Percentiles rank a stretch among this genome's conserved stretches.
Evolutionary conservation across 495 filamentous ascomycete genomes (phyloP).

Genomic region (Penicillium arizonense): DNA sequence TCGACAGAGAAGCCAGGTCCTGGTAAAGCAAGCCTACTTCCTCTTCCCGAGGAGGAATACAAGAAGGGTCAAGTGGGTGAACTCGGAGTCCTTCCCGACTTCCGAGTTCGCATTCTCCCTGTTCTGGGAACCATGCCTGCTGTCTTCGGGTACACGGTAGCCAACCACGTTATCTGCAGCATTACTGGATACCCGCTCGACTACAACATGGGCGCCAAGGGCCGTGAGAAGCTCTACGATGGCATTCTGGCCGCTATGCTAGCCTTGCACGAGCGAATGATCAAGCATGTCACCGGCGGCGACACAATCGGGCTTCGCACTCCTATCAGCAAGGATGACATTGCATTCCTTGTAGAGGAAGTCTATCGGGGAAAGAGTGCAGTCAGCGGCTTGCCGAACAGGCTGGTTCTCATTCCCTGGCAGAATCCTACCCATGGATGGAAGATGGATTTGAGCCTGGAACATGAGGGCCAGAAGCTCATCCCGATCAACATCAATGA

Average conservation of each 20-base stretch:
- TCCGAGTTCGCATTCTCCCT: constrained; percentile 88
- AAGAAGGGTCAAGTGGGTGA: constrained; percentile 84
- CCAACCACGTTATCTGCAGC: constrained; percentile 87
- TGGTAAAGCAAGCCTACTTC: constrained; percentile 86
- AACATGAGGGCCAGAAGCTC: constrained; percentile 66
- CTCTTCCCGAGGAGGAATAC: constrained; percentile 85
- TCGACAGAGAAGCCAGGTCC: constrained; percentile 89
- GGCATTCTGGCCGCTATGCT: constrained; percentile 70
- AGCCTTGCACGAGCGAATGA: constrained; percentile 70
- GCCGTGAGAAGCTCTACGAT: constrained; percentile 86
- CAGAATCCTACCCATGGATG: constrained; percentile 54
- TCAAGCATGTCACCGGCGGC: constrained; percentile 51
- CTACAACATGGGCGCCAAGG: constrained; percentile 71
- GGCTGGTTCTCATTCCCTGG: constrained; percentile 79
- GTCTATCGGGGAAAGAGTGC: constrained; percentile 82
- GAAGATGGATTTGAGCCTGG: constrained; percentile 33
- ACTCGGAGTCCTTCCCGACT: constrained; percentile 84
- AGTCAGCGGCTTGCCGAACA: constrained; percentile 74
- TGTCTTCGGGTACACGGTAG: constrained; percentile 85
- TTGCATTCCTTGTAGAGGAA: constrained; percentile 86
- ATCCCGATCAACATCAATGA: constrained; percentile 63
- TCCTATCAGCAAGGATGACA: constrained; percentile 73
- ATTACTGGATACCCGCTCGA: constrained; percentile 87
- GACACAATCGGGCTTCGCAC: constrained; percentile 71
- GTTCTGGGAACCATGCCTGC: constrained; percentile 97